phyloP scores from a whole-genome alignment of 805 yeast genomes.

The Kluyveromyces aestuarii region DNA sequence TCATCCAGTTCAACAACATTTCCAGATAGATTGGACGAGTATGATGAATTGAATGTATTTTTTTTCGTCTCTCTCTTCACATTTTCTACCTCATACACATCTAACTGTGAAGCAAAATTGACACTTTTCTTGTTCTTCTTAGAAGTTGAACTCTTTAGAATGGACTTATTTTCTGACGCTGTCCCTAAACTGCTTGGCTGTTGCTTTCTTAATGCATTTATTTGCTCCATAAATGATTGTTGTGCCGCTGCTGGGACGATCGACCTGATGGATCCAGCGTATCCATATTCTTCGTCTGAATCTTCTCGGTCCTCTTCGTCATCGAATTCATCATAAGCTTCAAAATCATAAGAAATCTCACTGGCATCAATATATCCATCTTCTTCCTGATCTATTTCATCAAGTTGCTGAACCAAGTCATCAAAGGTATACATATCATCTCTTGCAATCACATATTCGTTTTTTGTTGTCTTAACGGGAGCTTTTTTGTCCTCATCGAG shows the following conservation, averaged over 20 bases:
- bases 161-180: conserved; percentile 2
- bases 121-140: conserved; percentile 20
- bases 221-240: conserved; percentile 20
- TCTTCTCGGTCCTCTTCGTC: conserved; percentile 12
- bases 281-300: conserved; percentile 10
- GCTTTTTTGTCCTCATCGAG: not conserved
- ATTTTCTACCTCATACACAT: conserved; percentile 27
- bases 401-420: conserved; percentile 25
- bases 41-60: conserved; percentile 19
- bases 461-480: not conserved
- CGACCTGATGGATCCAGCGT: conserved; percentile 7
- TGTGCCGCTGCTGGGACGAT: conserved; percentile 22
- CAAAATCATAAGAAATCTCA: conserved; percentile 18
- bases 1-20: not conserved
- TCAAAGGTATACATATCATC: conserved; percentile 26
- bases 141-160: conserved; percentile 2
- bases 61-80: conserved; percentile 23
- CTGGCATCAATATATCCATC: conserved; percentile 16
- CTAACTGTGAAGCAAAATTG: conserved; percentile 25
- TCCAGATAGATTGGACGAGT: not conserved
- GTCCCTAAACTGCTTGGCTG: not conserved
- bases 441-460: conserved; percentile 12
- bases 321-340: conserved; percentile 14
- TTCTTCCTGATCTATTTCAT: conserved; percentile 21
- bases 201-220: conserved; percentile 8